Conservation (phyloP, 345 rosid genomes). For the Linum lewisii region DNA sequence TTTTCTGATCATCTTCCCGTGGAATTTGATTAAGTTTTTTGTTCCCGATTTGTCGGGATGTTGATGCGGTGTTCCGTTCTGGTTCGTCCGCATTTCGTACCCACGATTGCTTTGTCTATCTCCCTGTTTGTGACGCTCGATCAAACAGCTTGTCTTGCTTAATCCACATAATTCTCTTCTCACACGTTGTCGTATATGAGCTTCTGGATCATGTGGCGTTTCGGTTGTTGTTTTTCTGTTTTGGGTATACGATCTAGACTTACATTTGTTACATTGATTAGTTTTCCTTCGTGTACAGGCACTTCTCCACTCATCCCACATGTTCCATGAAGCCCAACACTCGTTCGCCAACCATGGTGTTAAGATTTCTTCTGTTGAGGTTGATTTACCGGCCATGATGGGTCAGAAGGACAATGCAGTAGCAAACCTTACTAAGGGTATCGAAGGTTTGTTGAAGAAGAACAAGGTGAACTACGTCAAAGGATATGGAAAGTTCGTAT, state of each 20-base stretch:
- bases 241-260: neutral
- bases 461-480: conserved; percentile 92
- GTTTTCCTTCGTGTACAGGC: conserved; percentile 40
- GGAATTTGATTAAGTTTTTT: too few species aligned
- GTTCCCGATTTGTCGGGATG: neutral
- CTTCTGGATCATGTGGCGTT: too few species aligned
- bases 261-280: neutral
- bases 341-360: conserved; percentile 84
- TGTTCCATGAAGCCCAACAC: conserved; percentile 90
- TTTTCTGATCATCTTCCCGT: neutral
- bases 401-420: conserved; percentile 96
- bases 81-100: too few species aligned
- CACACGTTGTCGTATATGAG: too few species aligned
- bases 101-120: too few species aligned
- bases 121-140: neutral
- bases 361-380: conserved; percentile 77
- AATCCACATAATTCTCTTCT: too few species aligned
- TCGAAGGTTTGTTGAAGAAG: conserved; percentile 97
- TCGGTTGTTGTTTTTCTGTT: too few species aligned
- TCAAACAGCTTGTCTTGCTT: neutral
- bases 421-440: conserved; percentile 65
- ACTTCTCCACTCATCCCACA: conserved; percentile 97
- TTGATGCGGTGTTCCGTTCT: neutral
- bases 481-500: conserved; percentile 83
- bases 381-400: conserved; percentile 96